Base-by-base conservation (phyloP, 495 filamentous ascomycete genomes). In the Sordaria brevicollis region DNA sequence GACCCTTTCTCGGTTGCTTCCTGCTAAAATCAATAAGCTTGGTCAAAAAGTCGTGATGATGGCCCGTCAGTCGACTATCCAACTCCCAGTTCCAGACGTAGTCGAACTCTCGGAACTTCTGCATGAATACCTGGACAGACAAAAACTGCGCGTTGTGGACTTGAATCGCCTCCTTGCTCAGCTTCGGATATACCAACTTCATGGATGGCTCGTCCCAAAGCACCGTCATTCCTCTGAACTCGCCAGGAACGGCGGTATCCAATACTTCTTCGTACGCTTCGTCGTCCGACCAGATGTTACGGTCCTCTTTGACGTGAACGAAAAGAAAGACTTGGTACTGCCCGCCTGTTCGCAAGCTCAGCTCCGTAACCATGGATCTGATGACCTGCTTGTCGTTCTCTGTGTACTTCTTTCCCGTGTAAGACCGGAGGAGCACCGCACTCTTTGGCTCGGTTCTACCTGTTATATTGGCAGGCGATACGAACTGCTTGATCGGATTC, bases 71-170 rank as follows among this genome's bases (percentile, higher is more conserved):
- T 25, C 91, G 86, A n/a, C 85, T 85, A 74, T 93, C 90, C 75
- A 90, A 85, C 72, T 92, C 90, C 83, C 89, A 89, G 75, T 93
- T 92, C 91, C 90, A 93, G 68, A 91, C 84, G 73, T 84, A 91
- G 67, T 91, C 89, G 70, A 91, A 93, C 69, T 92, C 86, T 0
- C 89, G 90, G 70, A 90, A 85, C 33, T 88, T 82, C 69, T 89
- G 83, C 65, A 88, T 86, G 73, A 93, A 93, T 74, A 85, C 85
- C 74, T 90, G 88, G 1, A 91, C 79, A 1, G 84, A 81, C 67
- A 89, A 78, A 77, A 85, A 90, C 70, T 90, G 87, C 15, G 81
- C 79, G 33, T 80, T 77, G 65, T 83, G 81, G 25, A 83, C 83
- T 31, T 67, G 76, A 7, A 74, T 77, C 39, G 80, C 79, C 69